Evolutionary conservation across 1,284 basidiomycete genomes (phyloP).

Genomic region (Ustilago lituana): DNA sequence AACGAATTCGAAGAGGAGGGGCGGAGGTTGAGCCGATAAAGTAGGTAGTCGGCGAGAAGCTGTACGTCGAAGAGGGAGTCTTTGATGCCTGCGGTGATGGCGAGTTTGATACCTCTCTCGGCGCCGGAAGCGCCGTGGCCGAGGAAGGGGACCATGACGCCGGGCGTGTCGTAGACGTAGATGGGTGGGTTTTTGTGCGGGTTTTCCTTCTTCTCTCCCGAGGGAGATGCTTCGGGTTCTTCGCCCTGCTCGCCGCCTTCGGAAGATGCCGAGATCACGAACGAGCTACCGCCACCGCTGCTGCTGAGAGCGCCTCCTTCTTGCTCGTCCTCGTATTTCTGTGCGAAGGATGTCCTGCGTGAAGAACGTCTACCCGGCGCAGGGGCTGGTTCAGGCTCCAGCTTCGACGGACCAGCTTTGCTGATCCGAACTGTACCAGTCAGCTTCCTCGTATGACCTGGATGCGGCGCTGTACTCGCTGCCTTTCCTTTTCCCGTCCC

Average conservation of each 20-base stretch:
- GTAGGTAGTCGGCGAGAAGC: conserved; percentile 82
- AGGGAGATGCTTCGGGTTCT: not conserved
- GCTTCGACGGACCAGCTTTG: conserved; percentile 39
- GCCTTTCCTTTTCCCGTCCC: conserved; percentile 89
- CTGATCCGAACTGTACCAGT: conserved; percentile 65
- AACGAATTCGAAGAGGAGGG: not conserved
- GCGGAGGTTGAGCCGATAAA: conserved; percentile 83
- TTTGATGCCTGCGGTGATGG: conserved; percentile 93
- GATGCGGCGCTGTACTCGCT: conserved; percentile 85
- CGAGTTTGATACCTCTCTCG: conserved; percentile 90
- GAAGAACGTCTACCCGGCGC: not conserved
- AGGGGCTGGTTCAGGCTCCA: conserved; percentile 8
- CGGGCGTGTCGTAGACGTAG: conserved; percentile 95
- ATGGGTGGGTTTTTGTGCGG: conserved; percentile 79
- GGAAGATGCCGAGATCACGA: conserved; percentile 3
- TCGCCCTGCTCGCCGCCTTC: not conserved
- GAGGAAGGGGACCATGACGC: conserved; percentile 96
- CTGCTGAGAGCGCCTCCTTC: not conserved
- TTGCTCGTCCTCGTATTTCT: not conserved
- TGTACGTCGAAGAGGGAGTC: conserved; percentile 88
- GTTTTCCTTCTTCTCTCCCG: conserved; percentile 79
- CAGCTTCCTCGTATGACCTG: conserved; percentile 69
- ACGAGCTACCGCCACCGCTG: not conserved
- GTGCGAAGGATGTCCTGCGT: not conserved
- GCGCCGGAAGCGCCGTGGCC: conserved; percentile 83